Evolutionary conservation across 2,329 filamentous ascomycete species (phyloP).

Genomic region (Acrocalymma vagum): DNA sequence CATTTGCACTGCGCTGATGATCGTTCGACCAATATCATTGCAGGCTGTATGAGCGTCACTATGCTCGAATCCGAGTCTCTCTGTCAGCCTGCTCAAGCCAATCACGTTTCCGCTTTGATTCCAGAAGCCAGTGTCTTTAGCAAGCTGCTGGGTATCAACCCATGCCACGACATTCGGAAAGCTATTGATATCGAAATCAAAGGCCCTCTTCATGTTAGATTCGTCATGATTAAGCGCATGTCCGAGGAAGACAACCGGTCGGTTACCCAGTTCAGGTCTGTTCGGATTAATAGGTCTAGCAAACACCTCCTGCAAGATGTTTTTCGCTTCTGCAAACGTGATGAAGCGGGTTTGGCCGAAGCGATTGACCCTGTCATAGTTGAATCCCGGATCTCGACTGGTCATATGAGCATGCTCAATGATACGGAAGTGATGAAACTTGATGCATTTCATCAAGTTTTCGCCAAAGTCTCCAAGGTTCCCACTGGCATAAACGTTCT

Average conservation of each 20-base stretch:
- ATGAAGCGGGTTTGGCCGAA: constrained; percentile 32
- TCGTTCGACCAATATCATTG: constrained; percentile 31
- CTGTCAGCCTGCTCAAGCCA: constrained; percentile 16
- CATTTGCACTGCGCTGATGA: constrained; percentile 31
- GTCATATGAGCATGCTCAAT: constrained; percentile 26
- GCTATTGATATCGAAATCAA: constrained; percentile 19
- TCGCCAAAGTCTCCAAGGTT: constrained; percentile 21
- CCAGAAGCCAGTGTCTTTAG: constrained; percentile 14
- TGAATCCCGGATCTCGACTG: constrained; percentile 10
- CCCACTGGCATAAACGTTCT: neutral
- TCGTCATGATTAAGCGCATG: constrained; percentile 29
- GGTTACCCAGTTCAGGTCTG: constrained; percentile 9
- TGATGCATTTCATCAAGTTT: constrained; percentile 24
- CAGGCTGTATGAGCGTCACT: constrained; percentile 29
- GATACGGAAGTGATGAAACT: constrained; percentile 31
- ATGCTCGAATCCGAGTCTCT: constrained; percentile 18
- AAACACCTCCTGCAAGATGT: constrained; percentile 21
- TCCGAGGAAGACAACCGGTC: constrained; percentile 31
- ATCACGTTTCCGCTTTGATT: constrained; percentile 14
- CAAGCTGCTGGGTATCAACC: constrained; percentile 35
- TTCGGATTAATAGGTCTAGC: constrained; percentile 17
- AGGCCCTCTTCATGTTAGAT: constrained; percentile 21
- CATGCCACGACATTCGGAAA: constrained; percentile 20
- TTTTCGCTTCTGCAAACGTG: constrained; percentile 14
- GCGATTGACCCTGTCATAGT: constrained; percentile 23